phyloP scores from a whole-genome alignment of 345 rosid genomes.

The Citrus inodora region DNA sequence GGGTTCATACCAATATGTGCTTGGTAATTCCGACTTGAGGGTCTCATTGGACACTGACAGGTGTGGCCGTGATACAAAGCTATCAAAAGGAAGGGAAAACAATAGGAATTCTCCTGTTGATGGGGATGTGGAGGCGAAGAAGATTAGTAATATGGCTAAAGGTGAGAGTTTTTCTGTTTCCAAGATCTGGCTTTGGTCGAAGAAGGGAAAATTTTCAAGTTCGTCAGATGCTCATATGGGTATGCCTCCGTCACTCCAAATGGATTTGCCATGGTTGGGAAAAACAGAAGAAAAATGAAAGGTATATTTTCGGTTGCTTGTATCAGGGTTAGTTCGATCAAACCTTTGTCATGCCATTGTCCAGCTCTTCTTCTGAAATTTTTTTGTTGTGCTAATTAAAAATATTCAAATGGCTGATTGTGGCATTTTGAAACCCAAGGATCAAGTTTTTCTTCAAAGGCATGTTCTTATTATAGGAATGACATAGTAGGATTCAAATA shows the following conservation, averaged over 20 bases:
- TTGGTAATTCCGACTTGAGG: conserved; percentile 58
- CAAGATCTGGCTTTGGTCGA: conserved; percentile 90
- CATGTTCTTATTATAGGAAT: conserved; percentile 1
- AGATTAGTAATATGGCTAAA: conserved; percentile 51
- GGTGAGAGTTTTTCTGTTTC: conserved; percentile 86
- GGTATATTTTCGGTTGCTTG: conserved; percentile 21
- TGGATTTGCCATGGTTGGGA: conserved; percentile 65
- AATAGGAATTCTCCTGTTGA: conserved; percentile 34
- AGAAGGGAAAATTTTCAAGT: conserved; percentile 55
- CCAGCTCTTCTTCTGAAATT: neutral
- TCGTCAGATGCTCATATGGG: conserved; percentile 40
- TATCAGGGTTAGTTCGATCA: conserved; percentile 10
- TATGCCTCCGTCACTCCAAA: conserved; percentile 56
- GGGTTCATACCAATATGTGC: conserved; percentile 86
- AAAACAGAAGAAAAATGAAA: conserved; percentile 40
- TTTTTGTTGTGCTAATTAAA: conserved; percentile 11
- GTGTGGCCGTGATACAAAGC: conserved; percentile 18
- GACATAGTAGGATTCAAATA: conserved; percentile 16
- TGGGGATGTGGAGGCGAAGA: conserved; percentile 48
- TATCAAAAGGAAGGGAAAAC: conserved; percentile 24
- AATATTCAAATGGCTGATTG: conserved; percentile 5
- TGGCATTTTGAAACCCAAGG: conserved; percentile 8
- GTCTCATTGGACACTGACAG: conserved; percentile 42
- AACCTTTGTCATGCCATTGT: conserved; percentile 16
- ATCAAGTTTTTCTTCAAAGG: neutral